phyloP scores from a whole-genome alignment of 106 monocot genomes.

The Dendrobium officinale region DNA sequence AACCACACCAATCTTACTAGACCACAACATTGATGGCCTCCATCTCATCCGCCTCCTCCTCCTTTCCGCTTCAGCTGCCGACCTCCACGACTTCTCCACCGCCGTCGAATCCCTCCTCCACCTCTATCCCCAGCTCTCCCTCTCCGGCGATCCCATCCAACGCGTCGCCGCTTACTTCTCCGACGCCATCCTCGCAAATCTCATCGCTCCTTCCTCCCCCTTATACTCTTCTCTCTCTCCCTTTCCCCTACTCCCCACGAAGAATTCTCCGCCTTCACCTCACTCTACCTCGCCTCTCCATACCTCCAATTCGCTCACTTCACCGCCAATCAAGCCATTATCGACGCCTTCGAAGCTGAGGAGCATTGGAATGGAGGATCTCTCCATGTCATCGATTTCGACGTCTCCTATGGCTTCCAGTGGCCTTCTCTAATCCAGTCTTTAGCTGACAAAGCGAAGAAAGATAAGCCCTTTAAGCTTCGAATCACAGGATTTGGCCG shows the following conservation, averaged over 20 bases:
- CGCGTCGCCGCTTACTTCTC: slow-evolving; percentile 69
- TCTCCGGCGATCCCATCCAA: slow-evolving; percentile 53
- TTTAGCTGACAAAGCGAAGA: slow-evolving; percentile 40
- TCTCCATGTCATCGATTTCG: slow-evolving; percentile 54
- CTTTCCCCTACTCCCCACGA: slow-evolving; percentile 16
- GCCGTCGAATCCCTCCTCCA: slow-evolving; percentile 38
- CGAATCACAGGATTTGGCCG: slow-evolving; percentile 37
- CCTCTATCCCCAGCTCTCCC: slow-evolving; percentile 46
- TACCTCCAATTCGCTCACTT: slow-evolving; percentile 79
- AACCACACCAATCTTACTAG: too few species aligned
- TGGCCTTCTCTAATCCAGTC: slow-evolving; percentile 80
- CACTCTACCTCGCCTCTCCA: slow-evolving; percentile 50
- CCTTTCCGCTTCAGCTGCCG: slow-evolving; percentile 48
- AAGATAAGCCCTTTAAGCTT: slow-evolving; percentile 25
- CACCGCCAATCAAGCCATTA: slow-evolving; percentile 83
- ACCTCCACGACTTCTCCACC: slow-evolving; percentile 17
- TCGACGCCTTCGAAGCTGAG: slow-evolving; percentile 37
- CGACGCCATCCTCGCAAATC: slow-evolving; percentile 29
- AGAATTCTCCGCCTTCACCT: slow-evolving; percentile 40
- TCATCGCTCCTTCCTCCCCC: slow-evolving; percentile 13
- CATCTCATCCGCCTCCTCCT: slow-evolving; percentile 51
- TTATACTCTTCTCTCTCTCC: background rate
- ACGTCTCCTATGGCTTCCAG: slow-evolving; percentile 57
- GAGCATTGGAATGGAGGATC: slow-evolving; percentile 11
- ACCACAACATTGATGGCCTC: too few species aligned